Evolutionary conservation across 2,329 filamentous ascomycete species (phyloP).

Genomic region (Colletotrichum sp.): DNA sequence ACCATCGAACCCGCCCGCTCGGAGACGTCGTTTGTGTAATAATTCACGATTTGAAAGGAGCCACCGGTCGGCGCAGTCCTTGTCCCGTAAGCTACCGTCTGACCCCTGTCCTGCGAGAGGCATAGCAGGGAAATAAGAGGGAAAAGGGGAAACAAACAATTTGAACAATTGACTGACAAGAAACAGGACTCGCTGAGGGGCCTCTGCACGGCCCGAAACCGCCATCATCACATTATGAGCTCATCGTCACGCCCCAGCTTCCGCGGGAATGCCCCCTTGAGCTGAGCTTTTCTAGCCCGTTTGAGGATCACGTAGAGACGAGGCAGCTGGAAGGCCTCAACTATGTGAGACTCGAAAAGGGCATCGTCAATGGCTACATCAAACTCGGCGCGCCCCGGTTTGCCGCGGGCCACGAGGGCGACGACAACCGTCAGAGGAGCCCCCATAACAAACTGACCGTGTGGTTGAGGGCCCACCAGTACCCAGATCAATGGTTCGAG

Average conservation of each 20-base stretch:
- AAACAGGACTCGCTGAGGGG: neutral
- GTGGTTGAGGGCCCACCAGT: neutral
- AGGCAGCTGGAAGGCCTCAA: neutral
- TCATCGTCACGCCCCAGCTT: neutral
- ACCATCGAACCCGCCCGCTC: neutral
- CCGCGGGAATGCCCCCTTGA: neutral
- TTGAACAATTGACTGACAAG: neutral
- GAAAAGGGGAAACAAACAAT: neutral
- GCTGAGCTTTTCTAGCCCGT: constrained; percentile 2
- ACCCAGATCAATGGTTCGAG: neutral
- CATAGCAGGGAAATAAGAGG: neutral
- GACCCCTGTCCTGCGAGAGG: neutral
- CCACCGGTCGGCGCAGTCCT: neutral
- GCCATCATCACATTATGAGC: neutral
- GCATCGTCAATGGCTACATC: constrained; percentile 20
- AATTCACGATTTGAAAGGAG: neutral
- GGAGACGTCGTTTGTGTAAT: neutral
- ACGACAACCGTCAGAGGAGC: neutral
- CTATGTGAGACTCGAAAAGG: neutral
- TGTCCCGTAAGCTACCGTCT: neutral
- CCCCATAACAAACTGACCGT: neutral
- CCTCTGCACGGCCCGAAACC: neutral
- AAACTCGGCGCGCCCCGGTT: neutral
- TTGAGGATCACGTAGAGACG: constrained; percentile 14
- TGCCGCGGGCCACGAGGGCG: neutral